Evolutionary conservation across 192 early-diverging fungal species (phyloP).

Genomic region (Gamsiella multidivaricata): DNA sequence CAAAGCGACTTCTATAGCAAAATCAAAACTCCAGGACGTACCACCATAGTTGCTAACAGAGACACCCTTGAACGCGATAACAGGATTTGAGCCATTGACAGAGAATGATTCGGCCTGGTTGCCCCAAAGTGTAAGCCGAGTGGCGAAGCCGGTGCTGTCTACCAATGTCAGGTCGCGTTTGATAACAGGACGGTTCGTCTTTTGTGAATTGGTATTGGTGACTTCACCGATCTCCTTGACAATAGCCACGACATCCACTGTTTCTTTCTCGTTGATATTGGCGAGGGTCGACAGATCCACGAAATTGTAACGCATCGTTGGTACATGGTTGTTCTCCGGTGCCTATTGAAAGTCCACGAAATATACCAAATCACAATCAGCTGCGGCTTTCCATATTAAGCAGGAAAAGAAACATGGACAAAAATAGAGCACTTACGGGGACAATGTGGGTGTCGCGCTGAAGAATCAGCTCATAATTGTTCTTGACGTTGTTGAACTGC

Average conservation of each 20-base stretch:
- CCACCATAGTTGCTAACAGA: conserved; percentile 91
- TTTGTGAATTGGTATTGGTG: conserved; percentile 70
- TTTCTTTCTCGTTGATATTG: conserved; percentile 75
- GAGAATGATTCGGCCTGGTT: conserved; percentile 77
- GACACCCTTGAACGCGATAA: conserved; percentile 88
- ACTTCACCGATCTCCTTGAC: conserved; percentile 71
- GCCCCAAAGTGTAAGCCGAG: conserved; percentile 91
- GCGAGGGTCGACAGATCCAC: conserved; percentile 73
- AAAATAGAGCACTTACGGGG: conserved; percentile 36
- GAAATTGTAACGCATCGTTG: conserved; percentile 72
- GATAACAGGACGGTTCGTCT: conserved; percentile 65
- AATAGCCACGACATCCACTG: conserved; percentile 84
- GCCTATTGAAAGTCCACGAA: conserved; percentile 56
- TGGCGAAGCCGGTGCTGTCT: conserved; percentile 76
- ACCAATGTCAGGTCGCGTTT: conserved; percentile 89
- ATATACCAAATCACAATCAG: not conserved
- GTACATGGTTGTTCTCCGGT: conserved; percentile 59
- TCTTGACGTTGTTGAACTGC: conserved; percentile 82
- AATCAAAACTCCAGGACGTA: not conserved
- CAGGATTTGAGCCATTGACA: conserved; percentile 54
- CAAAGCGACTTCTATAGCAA: not conserved
- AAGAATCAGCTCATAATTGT: conserved; percentile 93
- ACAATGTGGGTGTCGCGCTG: conserved; percentile 76
- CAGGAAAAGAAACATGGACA: too few relatives aligned
- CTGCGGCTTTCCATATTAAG: too few relatives aligned